A percentile compares a stretch with the other conserved stretches of the same genome.
Evolutionary conservation across 1,284 basidiomycete species (phyloP).

Genomic region (Ganoderma resinaceum): DNA sequence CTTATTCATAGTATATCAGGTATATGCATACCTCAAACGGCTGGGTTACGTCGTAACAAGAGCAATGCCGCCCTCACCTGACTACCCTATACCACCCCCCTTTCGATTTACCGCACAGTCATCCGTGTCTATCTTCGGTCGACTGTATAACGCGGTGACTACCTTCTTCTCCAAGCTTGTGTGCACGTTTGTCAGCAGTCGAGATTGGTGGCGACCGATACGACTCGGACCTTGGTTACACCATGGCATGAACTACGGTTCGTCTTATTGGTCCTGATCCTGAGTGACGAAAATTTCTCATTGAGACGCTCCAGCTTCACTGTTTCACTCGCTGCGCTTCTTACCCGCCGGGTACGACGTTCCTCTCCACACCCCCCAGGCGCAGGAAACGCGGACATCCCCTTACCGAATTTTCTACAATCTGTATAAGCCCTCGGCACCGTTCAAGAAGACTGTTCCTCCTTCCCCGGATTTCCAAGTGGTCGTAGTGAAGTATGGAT

Average conservation of each 20-base stretch:
- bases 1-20: constrained; percentile 54
- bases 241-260: constrained; percentile 57
- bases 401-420: constrained; percentile 91
- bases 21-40: constrained; percentile 91
- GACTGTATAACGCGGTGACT: constrained; percentile 45
- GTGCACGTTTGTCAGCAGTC: constrained; percentile 34
- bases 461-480: constrained; percentile 89
- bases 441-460: constrained; percentile 82
- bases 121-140: constrained; percentile 38
- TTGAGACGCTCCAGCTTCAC: constrained; percentile 51
- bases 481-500: constrained; percentile 82
- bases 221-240: constrained; percentile 52
- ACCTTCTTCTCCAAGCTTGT: constrained; percentile 44
- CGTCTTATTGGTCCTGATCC: constrained; percentile 24
- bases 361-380: constrained; percentile 40
- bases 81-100: constrained; percentile 63
- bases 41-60: constrained; percentile 91
- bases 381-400: constrained; percentile 42
- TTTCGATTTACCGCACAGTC: constrained; percentile 17
- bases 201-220: constrained; percentile 71
- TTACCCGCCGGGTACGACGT: constrained; percentile 70
- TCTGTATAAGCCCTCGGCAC: constrained; percentile 89
- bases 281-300: constrained; percentile 9
- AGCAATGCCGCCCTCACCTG: constrained; percentile 62
- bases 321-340: constrained; percentile 81